Base-by-base conservation (phyloP, 768 basidiomycete genomes). In the Boletus reticuloceps region DNA sequence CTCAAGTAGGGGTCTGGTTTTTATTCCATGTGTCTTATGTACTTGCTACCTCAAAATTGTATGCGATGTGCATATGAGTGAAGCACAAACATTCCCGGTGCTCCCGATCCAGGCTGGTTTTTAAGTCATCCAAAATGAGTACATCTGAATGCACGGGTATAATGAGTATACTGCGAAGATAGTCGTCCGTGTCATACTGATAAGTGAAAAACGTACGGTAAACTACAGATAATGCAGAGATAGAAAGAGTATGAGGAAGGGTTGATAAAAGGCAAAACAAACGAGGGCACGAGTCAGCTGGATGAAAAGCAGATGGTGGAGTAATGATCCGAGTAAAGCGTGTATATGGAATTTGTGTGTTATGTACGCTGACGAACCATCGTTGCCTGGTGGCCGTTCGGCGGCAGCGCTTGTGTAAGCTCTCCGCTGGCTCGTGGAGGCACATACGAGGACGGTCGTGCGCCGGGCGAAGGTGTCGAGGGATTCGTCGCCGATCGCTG, bases 1-100 rank as follows among this genome's bases (percentile, higher is more conserved):
- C 94, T 97, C 84, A 97, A 96, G 84, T 97, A 93, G 83, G 75
- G 65, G 53, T 52, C 56, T 60, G 31, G 42, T 51, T 51, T 20
- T 41, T 54, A 54, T 51, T 55, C 50, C 69, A 63, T 69, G 66
- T 67, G 66, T 67, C 62, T 60, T 53, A 54, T 58, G 59, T 61
- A 57, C 59, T 60, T 50, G 38, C 47, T 58, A 46, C 56, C 27
- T 63, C 69, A 77, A 78, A 74, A 71, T 58, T 50, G 43, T 61
- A 75, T 77, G 76, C 71, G 59, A 54, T 54, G 73, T 72, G 74
- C 72, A 64, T 64, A 55, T 52, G 47, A 50, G 34, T 39, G 31
- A 40, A 52, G 50, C 59, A 43, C n/a, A 43, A 19, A 37, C 22
- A 19, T 31, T 31, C 20, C 13, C 10, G 20, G 46, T 58, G 45